Base-by-base conservation (phyloP, 768 basidiomycete genomes). In the Auriscalpium orientale region DNA sequence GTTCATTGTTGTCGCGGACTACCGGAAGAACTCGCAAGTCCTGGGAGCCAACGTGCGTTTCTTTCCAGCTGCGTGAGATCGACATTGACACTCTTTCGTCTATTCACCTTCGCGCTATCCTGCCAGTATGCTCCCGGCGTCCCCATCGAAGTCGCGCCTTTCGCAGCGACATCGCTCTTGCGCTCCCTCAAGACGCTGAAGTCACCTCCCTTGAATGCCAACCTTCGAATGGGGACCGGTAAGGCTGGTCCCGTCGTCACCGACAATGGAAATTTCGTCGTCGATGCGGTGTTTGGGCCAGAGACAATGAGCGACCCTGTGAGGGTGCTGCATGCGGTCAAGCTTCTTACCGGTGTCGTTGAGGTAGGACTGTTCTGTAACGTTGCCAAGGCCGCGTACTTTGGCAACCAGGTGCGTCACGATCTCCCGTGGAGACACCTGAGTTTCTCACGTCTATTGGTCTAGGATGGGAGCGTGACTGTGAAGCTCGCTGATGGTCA, bases 301-400 rank as follows among this genome's bases (percentile, higher is more conserved):
- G 80, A 84, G 38, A 66, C 77, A 64, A 85, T 95, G 79, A 67
- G 72, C 61, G 75, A 89, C 36, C 90, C 93, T 1, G 74, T 73
- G 45, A 72, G 72, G 57, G 89, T 92, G 16, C 73, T 95, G 73
- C 70, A 75, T 15, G 76, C 79, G 58, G 87, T 98, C 66, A 98
- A 98, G 76, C 82, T 95, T 80, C 78, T 98, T 57, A 98, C 95
- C 3, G 97, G 97, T 47, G 92, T 98, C 21, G 91, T 98, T n/a
- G 97, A 99, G 70, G 97, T 98, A 36, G 97, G 97, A 1, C 71
- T 99, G n/a, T 98, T 99, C 74, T 94, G 91, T 67, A 76, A 84
- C 53, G 86, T 97, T 79, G 94, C 89, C 5, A 82, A 85, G 67
- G 94, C 94, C 0, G 95, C 95, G n/a, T 98, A 98, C 75, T 99